phyloP scores from a whole-genome alignment of 257 asterid genomes.

The Solanum chilense region DNA sequence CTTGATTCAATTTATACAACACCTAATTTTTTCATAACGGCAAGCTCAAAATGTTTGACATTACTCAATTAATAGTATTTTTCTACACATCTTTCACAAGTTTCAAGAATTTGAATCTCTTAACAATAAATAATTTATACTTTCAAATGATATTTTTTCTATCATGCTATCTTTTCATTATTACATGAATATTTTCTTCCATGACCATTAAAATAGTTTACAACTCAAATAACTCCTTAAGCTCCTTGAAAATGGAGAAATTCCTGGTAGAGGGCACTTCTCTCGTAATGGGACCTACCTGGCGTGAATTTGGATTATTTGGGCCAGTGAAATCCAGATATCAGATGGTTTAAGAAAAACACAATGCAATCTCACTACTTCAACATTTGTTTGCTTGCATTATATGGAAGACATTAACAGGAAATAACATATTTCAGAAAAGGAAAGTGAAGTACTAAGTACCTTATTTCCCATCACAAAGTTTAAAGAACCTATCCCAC shows the following conservation, averaged over 20 bases:
- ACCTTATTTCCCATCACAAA: conserved; percentile 96
- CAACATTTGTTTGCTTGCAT: neutral
- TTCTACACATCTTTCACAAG: neutral
- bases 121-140: neutral
- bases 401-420: neutral
- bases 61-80: neutral
- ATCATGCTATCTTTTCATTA: neutral
- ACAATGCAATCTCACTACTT: neutral
- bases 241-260: neutral
- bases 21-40: neutral
- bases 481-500: conserved; percentile 84
- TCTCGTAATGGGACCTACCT: neutral
- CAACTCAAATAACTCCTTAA: neutral
- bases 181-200: neutral
- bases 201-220: neutral
- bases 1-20: neutral
- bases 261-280: neutral
- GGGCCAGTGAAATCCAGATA: neutral
- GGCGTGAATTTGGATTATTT: neutral
- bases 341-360: neutral
- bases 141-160: neutral
- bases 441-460: neutral
- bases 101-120: neutral
- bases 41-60: neutral
- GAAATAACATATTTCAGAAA: neutral